phyloP scores from a whole-genome alignment of 1,139 yeast genomes.

The Hyphopichia wangnamkhiaoensis region DNA sequence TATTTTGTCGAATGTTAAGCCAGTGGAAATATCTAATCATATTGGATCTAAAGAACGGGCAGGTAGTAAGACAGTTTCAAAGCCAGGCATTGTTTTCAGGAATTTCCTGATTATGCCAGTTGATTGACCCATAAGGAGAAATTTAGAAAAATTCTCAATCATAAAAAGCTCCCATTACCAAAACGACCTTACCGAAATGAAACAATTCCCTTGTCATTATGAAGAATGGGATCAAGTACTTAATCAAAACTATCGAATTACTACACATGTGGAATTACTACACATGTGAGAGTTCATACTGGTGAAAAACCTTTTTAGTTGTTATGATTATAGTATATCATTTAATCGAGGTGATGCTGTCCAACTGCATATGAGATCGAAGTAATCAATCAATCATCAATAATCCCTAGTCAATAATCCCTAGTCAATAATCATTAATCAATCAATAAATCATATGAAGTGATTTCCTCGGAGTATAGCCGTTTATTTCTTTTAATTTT shows the following conservation, averaged over 20 bases:
- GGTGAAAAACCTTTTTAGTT: conserved; percentile 29
- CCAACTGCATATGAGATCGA: conserved; percentile 23
- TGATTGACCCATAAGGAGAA: no score
- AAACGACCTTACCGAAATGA: background rate
- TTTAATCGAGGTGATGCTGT: conserved; percentile 32
- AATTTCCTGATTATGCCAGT: background rate
- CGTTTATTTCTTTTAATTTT: no score
- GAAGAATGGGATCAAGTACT: conserved; percentile 22
- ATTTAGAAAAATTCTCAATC: no score
- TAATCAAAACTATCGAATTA: conserved; percentile 26
- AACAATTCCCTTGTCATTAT: no score
- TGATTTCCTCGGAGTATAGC: no score
- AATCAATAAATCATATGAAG: no score
- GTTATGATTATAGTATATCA: conserved; percentile 23
- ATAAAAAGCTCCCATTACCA: background rate
- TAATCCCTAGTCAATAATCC: no score
- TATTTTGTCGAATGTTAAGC: no score
- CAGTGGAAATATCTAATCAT: no score
- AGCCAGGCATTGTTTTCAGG: background rate
- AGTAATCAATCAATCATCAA: conserved; percentile 1
- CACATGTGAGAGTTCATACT: conserved; percentile 26
- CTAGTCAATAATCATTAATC: no score
- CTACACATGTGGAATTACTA: conserved; percentile 28
- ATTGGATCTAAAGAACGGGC: no score
- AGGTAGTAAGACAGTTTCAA: no score